Percentiles rank a stretch among this genome's conserved stretches.
phyloP scores from a whole-genome alignment of 352 stramenopile species.

The Blastocystis sp. region DNA sequence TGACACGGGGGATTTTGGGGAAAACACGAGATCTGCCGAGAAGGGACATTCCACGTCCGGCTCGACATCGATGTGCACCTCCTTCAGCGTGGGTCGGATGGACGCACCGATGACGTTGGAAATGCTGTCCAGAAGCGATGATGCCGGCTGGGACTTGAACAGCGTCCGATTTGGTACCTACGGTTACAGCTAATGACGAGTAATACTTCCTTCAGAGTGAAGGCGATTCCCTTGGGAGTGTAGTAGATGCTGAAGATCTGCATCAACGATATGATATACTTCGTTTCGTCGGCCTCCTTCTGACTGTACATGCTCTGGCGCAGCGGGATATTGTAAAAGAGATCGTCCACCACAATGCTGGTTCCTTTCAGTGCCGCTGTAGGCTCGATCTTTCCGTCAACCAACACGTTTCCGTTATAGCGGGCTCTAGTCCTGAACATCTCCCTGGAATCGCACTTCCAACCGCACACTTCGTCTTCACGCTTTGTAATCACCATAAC shows the following conservation, averaged over 20 bases:
- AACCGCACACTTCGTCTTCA: constrained; percentile 76
- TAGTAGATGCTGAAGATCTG: constrained; percentile 73
- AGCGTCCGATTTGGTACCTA: constrained; percentile 32
- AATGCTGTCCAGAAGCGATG: constrained; percentile 42
- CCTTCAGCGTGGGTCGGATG: neutral
- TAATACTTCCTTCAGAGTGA: constrained; percentile 75
- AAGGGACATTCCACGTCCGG: constrained; percentile 46
- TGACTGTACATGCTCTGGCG: constrained; percentile 75
- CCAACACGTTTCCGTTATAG: constrained; percentile 84
- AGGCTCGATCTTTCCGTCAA: constrained; percentile 75
- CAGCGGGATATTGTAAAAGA: constrained; percentile 97
- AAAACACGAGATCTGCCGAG: constrained; percentile 28
- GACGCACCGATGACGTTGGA: constrained; percentile 6
- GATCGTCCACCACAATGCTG: constrained; percentile 84
- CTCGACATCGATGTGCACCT: constrained; percentile 6
- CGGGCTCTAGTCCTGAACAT: constrained; percentile 76
- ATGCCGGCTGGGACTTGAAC: constrained; percentile 12
- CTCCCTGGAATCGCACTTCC: constrained; percentile 16
- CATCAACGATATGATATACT: constrained; percentile 27
- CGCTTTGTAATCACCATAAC: constrained; percentile 85
- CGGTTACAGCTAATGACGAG: neutral
- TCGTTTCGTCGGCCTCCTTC: constrained; percentile 46
- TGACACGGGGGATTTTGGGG: neutral
- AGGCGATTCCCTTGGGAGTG: constrained; percentile 80
- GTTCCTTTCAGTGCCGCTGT: constrained; percentile 76